These are phyloP conservation scores for Marasmius sp. DNA, from an alignment of 1,284 basidiomycete genomes.

Conservation along the genomic window DNA sequence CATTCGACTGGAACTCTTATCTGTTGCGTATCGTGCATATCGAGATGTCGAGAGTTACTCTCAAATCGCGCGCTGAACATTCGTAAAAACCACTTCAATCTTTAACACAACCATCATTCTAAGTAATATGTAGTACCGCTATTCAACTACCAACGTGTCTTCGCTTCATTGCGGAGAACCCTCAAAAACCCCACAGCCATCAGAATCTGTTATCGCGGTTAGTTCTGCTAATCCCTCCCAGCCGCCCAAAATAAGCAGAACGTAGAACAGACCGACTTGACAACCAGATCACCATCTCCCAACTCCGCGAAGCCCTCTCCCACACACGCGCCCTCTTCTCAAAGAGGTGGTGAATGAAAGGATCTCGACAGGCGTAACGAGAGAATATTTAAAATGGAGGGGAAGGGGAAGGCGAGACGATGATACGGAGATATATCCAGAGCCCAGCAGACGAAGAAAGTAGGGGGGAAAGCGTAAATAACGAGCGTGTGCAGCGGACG, in stretches of 20 bases:
- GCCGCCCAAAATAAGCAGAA: not conserved
- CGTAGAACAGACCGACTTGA: not conserved
- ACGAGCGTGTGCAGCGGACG: slow-evolving; percentile 11
- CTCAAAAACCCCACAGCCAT: not conserved
- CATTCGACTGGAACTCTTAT: too few relatives aligned
- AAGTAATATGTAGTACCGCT: not conserved
- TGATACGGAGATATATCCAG: slow-evolving; percentile 19
- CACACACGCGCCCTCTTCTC: slow-evolving; percentile 55
- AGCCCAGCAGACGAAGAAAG: slow-evolving; percentile 19
- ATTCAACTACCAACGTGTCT: not conserved
- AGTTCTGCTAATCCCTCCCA: not conserved
- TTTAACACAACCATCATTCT: too few relatives aligned
- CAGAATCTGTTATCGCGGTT: not conserved
- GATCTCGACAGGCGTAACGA: slow-evolving; percentile 42
- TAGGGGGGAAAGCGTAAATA: slow-evolving; percentile 15
- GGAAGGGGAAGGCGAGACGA: slow-evolving; percentile 21
- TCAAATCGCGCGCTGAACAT: too few relatives aligned
- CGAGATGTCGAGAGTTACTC: too few relatives aligned
- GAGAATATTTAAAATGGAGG: slow-evolving; percentile 18
- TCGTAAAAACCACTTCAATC: too few relatives aligned
- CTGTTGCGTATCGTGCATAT: too few relatives aligned
- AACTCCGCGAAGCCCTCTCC: slow-evolving; percentile 66
- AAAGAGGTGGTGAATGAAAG: slow-evolving; percentile 62
- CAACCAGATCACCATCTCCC: slow-evolving; percentile 9
- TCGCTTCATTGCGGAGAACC: not conserved